Evolutionary conservation across 345 rosid genomes (phyloP).

Genomic region (Ceriops zippeliana): DNA sequence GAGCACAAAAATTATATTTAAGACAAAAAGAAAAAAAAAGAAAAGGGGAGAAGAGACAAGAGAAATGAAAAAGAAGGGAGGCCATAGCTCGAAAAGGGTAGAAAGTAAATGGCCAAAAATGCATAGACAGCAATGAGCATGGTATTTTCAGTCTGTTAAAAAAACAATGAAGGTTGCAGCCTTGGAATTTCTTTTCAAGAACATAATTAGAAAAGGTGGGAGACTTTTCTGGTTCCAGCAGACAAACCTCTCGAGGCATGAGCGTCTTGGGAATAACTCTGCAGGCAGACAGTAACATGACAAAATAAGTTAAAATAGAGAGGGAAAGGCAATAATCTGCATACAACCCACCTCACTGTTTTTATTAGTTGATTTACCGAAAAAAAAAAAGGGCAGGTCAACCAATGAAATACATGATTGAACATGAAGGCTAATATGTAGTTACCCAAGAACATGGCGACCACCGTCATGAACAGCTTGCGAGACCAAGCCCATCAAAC

Average conservation of each 20-base stretch:
- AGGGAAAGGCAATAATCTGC: conserved; percentile 18
- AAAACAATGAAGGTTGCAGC: conserved; percentile 11
- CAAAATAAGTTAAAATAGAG: conserved; percentile 40
- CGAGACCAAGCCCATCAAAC: conserved; percentile 97
- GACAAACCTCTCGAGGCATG: conserved; percentile 99
- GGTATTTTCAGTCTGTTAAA: not conserved
- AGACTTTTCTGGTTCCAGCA: conserved; percentile 39
- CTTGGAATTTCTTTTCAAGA: conserved; percentile 3
- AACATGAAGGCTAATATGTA: not conserved
- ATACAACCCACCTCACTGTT: conserved; percentile 24
- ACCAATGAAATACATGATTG: not conserved
- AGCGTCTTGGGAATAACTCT: conserved; percentile 99
- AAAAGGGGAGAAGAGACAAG: not conserved
- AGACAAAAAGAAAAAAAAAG: not conserved
- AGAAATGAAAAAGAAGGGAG: conserved; percentile 19
- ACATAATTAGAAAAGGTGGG: conserved; percentile 32
- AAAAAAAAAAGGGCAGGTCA: not conserved
- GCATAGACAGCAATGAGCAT: not conserved
- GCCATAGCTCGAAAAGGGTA: conserved; percentile 18
- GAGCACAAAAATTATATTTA: conserved; percentile 6
- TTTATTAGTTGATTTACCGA: conserved; percentile 20
- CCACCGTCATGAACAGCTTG: conserved; percentile 99
- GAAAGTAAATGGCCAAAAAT: conserved; percentile 23
- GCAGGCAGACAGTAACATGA: conserved; percentile 70
- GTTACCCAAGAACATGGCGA: conserved; percentile 99